phyloP scores from a whole-genome alignment of 805 yeast species.

The Diddensiella santjacobensis region DNA sequence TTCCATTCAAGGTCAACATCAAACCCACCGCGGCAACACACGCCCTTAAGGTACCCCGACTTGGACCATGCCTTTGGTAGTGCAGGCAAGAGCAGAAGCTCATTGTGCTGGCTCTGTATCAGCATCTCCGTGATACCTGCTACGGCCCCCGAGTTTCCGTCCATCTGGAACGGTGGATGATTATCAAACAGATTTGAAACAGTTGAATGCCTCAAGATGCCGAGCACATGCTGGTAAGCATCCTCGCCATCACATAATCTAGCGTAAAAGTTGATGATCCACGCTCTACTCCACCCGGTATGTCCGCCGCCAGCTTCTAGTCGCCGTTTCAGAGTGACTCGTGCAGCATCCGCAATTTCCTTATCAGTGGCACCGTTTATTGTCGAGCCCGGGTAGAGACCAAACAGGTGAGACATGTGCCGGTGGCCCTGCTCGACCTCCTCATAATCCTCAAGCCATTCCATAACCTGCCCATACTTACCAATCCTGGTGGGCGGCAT shows the following conservation, averaged over 20 bases:
- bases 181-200: slow-evolving; percentile 1
- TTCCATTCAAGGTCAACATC: slow-evolving; percentile 7
- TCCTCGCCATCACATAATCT: slow-evolving; percentile 2
- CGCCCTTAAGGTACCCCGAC: slow-evolving; percentile 6
- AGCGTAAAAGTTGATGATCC: slow-evolving; percentile 6
- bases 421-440: slow-evolving; percentile 16
- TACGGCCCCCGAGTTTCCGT: slow-evolving; percentile 15
- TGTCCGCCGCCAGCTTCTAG: slow-evolving; percentile 4
- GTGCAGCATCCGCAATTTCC: slow-evolving; percentile 10
- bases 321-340: slow-evolving; percentile 3
- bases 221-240: slow-evolving; percentile 1
- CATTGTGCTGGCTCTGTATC: slow-evolving; percentile 2
- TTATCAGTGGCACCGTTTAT: slow-evolving; percentile 7
- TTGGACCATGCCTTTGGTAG: slow-evolving; percentile 9
- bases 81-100: slow-evolving; percentile 9
- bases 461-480: slow-evolving; percentile 13
- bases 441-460: slow-evolving; percentile 15
- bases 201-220: background rate
- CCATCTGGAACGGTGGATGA: slow-evolving; percentile 10
- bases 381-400: slow-evolving; percentile 10
- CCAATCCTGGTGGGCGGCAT: slow-evolving; percentile 12
- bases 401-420: slow-evolving; percentile 15
- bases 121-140: slow-evolving; percentile 16
- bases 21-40: slow-evolving; percentile 8
- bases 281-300: slow-evolving; percentile 8